Base-by-base conservation (phyloP, 176 grass and related monocot species). In the Phoenix roebelenii region DNA sequence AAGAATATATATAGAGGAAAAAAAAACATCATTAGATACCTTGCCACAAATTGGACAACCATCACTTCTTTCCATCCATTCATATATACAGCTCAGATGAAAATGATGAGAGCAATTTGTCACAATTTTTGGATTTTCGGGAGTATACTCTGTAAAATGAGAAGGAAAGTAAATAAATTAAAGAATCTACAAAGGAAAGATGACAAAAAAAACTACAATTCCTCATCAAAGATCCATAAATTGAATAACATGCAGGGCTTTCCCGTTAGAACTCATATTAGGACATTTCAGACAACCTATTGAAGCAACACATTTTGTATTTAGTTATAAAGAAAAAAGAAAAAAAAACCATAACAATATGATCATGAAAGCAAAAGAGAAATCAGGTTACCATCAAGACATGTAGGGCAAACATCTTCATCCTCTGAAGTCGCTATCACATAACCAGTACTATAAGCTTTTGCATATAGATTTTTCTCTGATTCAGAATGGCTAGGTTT, bases 1-100 rank as follows among this genome's bases (percentile, higher is more conserved):
- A 58, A 60, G 19, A 60, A 63, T 71, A 15, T 58, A 20, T 17
- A 78, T 62, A 67, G 57, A 30, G 1, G 52, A 20, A 51, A 22
- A 0, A 16, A 54, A 59, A 0, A 15, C 39, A n/a, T 3, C 61
- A 17, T 0, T 20, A 5, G 7, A 16, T 77, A 95, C 90, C 90
- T 83, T 72, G 68, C 85, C 82, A 63, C 90, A 95, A 66, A 95
- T 77, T 30, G 90, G 90, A 64, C 90, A 95, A 20, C 75, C 89
- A 52, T 95, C 85, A 59, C 90, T 89, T 68, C 90, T 77, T 69
- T 95, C 90, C 90, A 95, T 95, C 90, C 90, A 95, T 75, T 95
- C 90, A 57, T 89, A 95, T 78, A 95, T 95, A 80, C 90, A 95
- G 52, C 90, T 82, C 68, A 95, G 80, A 83, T 95, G 85, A 58